phyloP scores from a whole-genome alignment of 164 flowering plant genomes.

The Aristolochia californica region DNA sequence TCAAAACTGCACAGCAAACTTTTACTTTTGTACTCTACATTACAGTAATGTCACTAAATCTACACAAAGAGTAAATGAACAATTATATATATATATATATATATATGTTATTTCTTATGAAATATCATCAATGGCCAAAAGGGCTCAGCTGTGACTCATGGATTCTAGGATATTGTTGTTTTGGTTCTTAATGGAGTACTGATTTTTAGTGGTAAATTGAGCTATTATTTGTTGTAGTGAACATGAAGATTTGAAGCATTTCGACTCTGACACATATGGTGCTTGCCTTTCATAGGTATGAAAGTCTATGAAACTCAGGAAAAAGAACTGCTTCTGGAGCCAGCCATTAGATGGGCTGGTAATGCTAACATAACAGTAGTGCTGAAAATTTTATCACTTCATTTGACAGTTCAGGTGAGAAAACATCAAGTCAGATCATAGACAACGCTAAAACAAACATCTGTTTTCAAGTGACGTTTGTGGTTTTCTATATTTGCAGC shows the following conservation, averaged over 20 bases:
- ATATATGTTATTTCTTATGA: too few relatives aligned
- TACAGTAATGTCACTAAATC: neutral
- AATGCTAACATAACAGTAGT: conserved; percentile 59
- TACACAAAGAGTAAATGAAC: too few relatives aligned
- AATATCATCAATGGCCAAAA: too few relatives aligned
- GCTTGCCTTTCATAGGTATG: conserved; percentile 33
- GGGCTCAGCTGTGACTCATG: too few relatives aligned
- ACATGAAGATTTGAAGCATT: too few relatives aligned
- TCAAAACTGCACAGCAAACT: neutral
- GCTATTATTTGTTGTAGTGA: too few relatives aligned
- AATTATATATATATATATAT: too few relatives aligned
- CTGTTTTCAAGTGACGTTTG: conserved; percentile 9
- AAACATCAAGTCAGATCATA: neutral
- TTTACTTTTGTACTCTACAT: neutral
- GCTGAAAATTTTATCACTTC: conserved; percentile 35
- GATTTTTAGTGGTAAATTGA: too few relatives aligned
- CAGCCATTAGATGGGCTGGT: conserved; percentile 81
- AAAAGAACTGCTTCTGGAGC: conserved; percentile 64
- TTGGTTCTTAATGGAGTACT: too few relatives aligned
- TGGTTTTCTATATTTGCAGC: conserved; percentile 24
- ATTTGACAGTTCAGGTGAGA: conserved; percentile 60
- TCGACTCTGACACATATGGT: neutral
- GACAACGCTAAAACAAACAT: conserved; percentile 1
- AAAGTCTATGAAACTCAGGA: conserved; percentile 72
- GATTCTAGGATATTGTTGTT: too few relatives aligned